Percentiles rank a stretch among this genome's conserved stretches.
Conservation (phyloP, 2,329 filamentous ascomycete species). For the Clonostachys rosea region DNA sequence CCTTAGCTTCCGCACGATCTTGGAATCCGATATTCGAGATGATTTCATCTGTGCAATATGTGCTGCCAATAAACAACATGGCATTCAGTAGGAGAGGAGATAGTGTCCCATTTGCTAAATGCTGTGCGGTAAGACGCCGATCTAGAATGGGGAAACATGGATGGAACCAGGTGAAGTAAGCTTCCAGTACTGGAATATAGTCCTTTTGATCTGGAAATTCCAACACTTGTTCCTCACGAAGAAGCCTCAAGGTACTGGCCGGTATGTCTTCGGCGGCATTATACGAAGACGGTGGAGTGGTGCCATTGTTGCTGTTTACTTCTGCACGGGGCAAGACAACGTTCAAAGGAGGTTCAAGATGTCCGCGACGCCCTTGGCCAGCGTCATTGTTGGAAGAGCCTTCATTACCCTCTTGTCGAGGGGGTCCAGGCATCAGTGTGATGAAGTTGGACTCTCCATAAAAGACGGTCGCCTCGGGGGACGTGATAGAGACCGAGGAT, state of each 20-base stretch:
- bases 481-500: not conserved
- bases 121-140: constrained; percentile 31
- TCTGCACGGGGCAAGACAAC: not conserved
- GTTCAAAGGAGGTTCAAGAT: not conserved
- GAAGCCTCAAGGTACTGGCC: constrained; percentile 40
- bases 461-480: constrained; percentile 16
- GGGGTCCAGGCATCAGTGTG: constrained; percentile 20
- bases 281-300: constrained; percentile 14
- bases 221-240: constrained; percentile 37
- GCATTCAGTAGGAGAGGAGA: constrained; percentile 46
- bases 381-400: not conserved
- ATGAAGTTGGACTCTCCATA: constrained; percentile 33
- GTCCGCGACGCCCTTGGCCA: not conserved
- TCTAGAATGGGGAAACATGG: constrained; percentile 51
- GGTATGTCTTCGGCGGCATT: constrained; percentile 20
- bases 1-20: constrained; percentile 43
- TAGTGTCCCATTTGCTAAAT: constrained; percentile 30
- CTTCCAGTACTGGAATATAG: constrained; percentile 35
- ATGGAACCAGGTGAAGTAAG: constrained; percentile 53
- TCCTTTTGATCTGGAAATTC: constrained; percentile 35
- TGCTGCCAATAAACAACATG: constrained; percentile 50
- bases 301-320: not conserved
- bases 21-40: constrained; percentile 38
- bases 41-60: constrained; percentile 41
- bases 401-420: constrained; percentile 1